phyloP scores from a whole-genome alignment of 2,329 filamentous ascomycete species.

The Balansia obtecta region DNA sequence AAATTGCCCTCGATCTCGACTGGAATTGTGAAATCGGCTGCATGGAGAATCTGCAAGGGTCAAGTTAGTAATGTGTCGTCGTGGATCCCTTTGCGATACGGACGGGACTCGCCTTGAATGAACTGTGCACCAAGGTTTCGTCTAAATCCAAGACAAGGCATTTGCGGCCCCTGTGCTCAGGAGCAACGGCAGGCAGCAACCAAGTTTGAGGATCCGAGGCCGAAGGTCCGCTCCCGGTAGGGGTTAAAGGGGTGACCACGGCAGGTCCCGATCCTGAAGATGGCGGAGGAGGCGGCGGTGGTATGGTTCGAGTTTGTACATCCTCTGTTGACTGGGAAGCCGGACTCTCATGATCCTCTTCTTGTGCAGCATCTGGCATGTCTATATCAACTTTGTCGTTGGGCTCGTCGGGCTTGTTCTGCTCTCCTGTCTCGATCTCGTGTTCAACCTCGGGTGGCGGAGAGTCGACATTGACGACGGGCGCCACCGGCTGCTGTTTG shows the following conservation, averaged over 20 bases:
- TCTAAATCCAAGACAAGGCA: constrained; percentile 92
- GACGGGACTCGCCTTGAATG: constrained; percentile 60
- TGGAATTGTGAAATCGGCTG: constrained; percentile 97
- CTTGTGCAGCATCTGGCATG: constrained; percentile 51
- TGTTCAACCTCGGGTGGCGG: constrained; percentile 19
- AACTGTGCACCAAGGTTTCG: constrained; percentile 94
- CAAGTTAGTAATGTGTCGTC: constrained; percentile 4
- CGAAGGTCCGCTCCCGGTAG: constrained; percentile 28
- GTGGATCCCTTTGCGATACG: neutral
- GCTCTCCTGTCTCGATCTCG: constrained; percentile 14
- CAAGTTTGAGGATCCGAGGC: constrained; percentile 41
- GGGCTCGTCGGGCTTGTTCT: constrained; percentile 26
- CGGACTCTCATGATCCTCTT: constrained; percentile 34
- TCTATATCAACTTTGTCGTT: constrained; percentile 49
- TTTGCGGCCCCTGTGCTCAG: constrained; percentile 76
- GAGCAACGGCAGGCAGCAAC: constrained; percentile 69
- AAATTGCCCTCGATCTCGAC: constrained; percentile 98
- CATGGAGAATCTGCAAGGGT: constrained; percentile 67
- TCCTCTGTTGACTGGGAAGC: constrained; percentile 26
- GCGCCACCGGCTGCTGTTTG: constrained; percentile 31
- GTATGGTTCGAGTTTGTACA: constrained; percentile 18
- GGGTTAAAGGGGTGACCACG: constrained; percentile 26
- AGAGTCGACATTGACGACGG: constrained; percentile 30
- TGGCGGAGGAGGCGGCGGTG: constrained; percentile 33
- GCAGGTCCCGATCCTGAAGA: constrained; percentile 27